These are phyloP conservation scores for Circinella umbellata DNA, from an alignment of 371 early-diverging fungal species.

Conservation along the genomic window DNA sequence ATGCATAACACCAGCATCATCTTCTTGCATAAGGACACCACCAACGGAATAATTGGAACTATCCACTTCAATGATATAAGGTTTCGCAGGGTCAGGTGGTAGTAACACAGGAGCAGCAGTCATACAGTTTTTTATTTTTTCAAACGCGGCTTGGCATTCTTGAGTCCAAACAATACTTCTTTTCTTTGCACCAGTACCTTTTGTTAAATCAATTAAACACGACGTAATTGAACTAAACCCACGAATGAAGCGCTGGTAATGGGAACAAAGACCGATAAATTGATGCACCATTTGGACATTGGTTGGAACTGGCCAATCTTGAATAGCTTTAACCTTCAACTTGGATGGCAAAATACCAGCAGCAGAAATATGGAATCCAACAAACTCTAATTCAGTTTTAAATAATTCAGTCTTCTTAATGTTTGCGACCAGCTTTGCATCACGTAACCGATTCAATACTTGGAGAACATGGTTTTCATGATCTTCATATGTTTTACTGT, in stretches of 20 bases:
- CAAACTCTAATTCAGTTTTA: constrained; percentile 35
- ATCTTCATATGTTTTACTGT: constrained; percentile 44
- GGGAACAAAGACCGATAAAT: constrained; percentile 37
- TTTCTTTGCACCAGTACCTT: constrained; percentile 21
- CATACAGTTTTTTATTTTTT: constrained; percentile 15
- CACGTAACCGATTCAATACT: constrained; percentile 38
- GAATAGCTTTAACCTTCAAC: constrained; percentile 34
- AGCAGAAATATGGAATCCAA: constrained; percentile 45
- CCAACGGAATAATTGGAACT: constrained; percentile 35
- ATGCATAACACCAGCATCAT: constrained; percentile 4
- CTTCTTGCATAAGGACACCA: constrained; percentile 30
- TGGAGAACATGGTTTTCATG: constrained; percentile 42
- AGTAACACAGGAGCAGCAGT: no score
- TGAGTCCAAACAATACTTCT: constrained; percentile 16
- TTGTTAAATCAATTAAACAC: constrained; percentile 42
- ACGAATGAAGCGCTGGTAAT: constrained; percentile 37
- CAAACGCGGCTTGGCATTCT: constrained; percentile 12
- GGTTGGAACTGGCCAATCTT: constrained; percentile 38
- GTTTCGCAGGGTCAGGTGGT: constrained; percentile 24
- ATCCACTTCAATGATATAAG: constrained; percentile 37
- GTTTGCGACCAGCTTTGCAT: constrained; percentile 43
- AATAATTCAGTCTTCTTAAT: constrained; percentile 59
- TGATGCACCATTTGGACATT: constrained; percentile 38
- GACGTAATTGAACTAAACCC: constrained; percentile 35
- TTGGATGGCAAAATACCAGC: constrained; percentile 31